Percentiles rank a stretch among this genome's conserved stretches.
Evolutionary conservation across 2,329 filamentous ascomycete genomes (phyloP).

Genomic region (Annulohypoxylon truncatum): DNA sequence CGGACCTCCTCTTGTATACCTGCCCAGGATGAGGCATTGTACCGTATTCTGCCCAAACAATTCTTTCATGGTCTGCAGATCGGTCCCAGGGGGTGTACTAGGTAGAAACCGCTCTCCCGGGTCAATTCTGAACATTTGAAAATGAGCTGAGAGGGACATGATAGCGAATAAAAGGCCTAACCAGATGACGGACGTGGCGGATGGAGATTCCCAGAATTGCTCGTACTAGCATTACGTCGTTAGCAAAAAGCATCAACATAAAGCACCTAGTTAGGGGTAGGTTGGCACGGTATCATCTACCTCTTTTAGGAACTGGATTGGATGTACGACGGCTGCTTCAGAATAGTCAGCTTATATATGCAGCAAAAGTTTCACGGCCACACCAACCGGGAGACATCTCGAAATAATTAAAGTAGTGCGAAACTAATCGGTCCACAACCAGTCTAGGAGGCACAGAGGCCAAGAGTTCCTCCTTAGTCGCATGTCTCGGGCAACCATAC

Average conservation of each 20-base stretch:
- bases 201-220: conserved; percentile 13
- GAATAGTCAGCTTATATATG: not conserved
- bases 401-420: conserved; percentile 7
- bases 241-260: not conserved
- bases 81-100: not conserved
- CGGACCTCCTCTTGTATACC: not conserved
- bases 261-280: not conserved
- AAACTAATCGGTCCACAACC: conserved; percentile 10
- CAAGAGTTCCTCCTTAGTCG: conserved; percentile 3
- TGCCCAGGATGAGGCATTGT: conserved; percentile 9
- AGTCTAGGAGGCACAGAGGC: conserved; percentile 8
- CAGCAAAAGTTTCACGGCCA: not conserved
- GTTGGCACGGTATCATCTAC: not conserved
- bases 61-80: not conserved
- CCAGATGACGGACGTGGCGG: conserved; percentile 4
- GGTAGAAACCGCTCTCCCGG: not conserved
- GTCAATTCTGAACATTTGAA: not conserved
- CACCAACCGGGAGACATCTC: not conserved
- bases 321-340: not conserved
- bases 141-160: conserved; percentile 13
- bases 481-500: not conserved
- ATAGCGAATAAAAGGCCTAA: conserved; percentile 16
- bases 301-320: not conserved
- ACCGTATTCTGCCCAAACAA: conserved; percentile 3
- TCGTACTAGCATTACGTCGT: not conserved